Base-by-base conservation (phyloP, 306 rosid genomes). In the Ziziphus jujuba region DNA sequence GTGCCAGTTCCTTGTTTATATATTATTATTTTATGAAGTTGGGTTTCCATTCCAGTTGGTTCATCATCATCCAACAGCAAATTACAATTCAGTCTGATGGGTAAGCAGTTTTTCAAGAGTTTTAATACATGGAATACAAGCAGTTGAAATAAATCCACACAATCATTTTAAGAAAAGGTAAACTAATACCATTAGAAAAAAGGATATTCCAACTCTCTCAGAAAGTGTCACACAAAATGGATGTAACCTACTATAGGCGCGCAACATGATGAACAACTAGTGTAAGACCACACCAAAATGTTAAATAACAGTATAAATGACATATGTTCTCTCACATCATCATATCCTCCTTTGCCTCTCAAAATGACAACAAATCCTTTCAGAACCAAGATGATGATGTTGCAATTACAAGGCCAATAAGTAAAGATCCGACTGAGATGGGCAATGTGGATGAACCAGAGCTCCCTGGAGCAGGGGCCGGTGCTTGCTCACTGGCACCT, bases 381-480 rank as follows among this genome's bases (percentile, higher is more conserved):
- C 72, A 80, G 51, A 84, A 33, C 35, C 48, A 65, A 40, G 77
- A 63, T 19, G 75, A 65, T 33, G 75, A 70, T 9, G 79, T 75
- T n/a, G n/a, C n/a, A 31, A 56, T 73, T 3, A 40, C 47, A 25
- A 72, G 64, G 38, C 75, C 80, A 25, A 64, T 62, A 51, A 75
- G 40, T 0, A 84, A 57, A 16, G 79, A 64, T 60, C 81, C 76
- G 21, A 75, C 65, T 0, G 80, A 72, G 5, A 13, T 33, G 13
- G 65, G 5, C 28, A 51, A 65, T 54, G 33, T 20, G 6, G 72
- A 17, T 33, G 84, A 79, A 31, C 59, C 80, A 2, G 89, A 65
- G 55, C 13, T 48, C 20, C 57, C 77, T 1, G 85, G 89, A 0
- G 85, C 22, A 2, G 79, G 65, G 20, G 85, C 62, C 35, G 83